Evolutionary conservation across 371 early-diverging fungal species (phyloP), one percentile per base, ranked within the genome.

Genomic region (Rhizopus microsporus): DNA sequence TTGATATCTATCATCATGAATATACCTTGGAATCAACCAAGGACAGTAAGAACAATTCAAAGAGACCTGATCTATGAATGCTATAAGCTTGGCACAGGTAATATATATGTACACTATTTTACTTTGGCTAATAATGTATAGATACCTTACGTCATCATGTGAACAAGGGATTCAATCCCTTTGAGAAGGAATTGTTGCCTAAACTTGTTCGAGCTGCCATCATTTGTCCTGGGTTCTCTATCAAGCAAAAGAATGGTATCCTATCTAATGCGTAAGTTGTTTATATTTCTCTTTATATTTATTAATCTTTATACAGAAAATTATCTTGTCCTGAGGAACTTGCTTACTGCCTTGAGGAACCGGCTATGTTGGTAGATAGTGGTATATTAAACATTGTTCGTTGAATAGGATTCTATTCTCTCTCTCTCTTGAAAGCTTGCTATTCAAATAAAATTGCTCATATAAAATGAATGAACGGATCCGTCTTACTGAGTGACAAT

Each of bases 61-160:
- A 31, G 66, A 7, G 66, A 66, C 32, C 44, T 66, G 5, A 44
- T 66, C 8, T 66, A 66, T 44, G 66, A 66, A 45, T 57, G 61
- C 15, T 66, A 61, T 16, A 66, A 66, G 35, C 40, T 66, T 23
- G 58, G 34, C 15, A 57, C 66, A 6, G 61, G 66, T 66, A 61
- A 57, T 3, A 45, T 54, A 8, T 15, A 29, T 35, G 4, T 34
- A 52, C 30, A 5, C 29, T 13, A 29, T 30, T 40, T 7, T 23
- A 51, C n/a, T 3, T 38, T 17, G 16, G 7, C 12, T 13, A 31
- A 6, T 42, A 16, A 9, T 6, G n/a, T 45, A 12, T 29, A 61
- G 62, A 45, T 23, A 17, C 56, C 7, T 50, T 63, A 31, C 31
- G 15, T 6, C 31, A 31, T 0, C 62, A 66, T 45, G 42, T 30